Evolutionary conservation across 371 early-diverging fungal species (phyloP).

Genomic region (Mortierella sp.): DNA sequence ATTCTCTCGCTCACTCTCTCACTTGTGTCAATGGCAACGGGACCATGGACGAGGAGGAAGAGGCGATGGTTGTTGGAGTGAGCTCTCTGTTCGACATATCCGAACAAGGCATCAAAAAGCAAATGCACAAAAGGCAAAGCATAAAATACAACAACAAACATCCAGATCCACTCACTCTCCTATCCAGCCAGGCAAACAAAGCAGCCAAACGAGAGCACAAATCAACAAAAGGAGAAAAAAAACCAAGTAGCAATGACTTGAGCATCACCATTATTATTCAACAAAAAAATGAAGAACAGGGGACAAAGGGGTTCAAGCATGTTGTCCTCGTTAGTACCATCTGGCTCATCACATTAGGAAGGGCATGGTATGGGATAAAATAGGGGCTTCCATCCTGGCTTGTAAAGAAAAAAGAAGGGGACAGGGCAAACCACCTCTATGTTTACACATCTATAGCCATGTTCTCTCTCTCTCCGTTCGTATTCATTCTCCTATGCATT

Average conservation of each 20-base stretch:
- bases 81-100: background rate
- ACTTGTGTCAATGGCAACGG: background rate
- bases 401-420: background rate
- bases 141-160: background rate
- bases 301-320: background rate
- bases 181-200: background rate
- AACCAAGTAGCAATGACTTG: too few relatives aligned
- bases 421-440: background rate
- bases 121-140: slow-evolving; percentile 1
- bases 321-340: background rate
- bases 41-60: background rate
- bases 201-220: too few relatives aligned
- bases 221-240: too few relatives aligned
- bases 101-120: slow-evolving; percentile 1
- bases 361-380: background rate
- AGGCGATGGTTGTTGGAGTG: background rate
- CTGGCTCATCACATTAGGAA: background rate
- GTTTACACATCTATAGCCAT: background rate
- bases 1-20: background rate
- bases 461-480: background rate
- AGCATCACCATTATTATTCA: too few relatives aligned
- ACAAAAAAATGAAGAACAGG: too few relatives aligned
- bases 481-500: too few relatives aligned
- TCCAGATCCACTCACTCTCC: too few relatives aligned
- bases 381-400: background rate